phyloP scores from a whole-genome alignment of 2,329 filamentous ascomycete genomes.

The Pseudonectria buxi region DNA sequence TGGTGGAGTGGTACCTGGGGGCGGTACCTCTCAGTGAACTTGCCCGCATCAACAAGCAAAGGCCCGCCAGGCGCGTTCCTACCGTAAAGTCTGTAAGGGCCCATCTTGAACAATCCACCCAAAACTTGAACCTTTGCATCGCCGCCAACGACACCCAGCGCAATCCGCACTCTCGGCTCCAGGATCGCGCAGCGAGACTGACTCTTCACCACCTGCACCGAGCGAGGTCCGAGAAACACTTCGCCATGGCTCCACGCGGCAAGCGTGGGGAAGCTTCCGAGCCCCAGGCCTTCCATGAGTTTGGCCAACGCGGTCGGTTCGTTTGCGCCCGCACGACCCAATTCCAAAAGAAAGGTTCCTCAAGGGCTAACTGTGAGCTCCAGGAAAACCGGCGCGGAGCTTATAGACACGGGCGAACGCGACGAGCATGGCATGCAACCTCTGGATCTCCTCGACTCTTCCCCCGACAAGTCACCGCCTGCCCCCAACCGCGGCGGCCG shows the following conservation, averaged over 20 bases:
- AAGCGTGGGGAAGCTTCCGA: slow-evolving; percentile 24
- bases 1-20: too few relatives aligned
- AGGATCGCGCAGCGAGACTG: too few relatives aligned
- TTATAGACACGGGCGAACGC: slow-evolving; percentile 71
- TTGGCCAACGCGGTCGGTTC: slow-evolving; percentile 33
- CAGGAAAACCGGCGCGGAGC: slow-evolving; percentile 83
- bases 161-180: too few relatives aligned
- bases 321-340: slow-evolving; percentile 11
- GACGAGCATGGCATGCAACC: slow-evolving; percentile 92
- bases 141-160: background rate
- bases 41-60: too few relatives aligned
- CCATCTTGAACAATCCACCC: too few relatives aligned
- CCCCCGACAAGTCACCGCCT: slow-evolving; percentile 54
- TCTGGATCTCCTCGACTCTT: slow-evolving; percentile 82
- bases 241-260: slow-evolving; percentile 28
- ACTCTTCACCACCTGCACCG: too few relatives aligned
- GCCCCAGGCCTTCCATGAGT: slow-evolving; percentile 27
- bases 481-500: slow-evolving; percentile 19
- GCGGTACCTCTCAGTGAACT: too few relatives aligned
- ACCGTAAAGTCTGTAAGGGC: too few relatives aligned
- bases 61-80: too few relatives aligned
- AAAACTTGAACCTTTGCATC: too few relatives aligned
- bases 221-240: too few relatives aligned
- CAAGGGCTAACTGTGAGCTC: slow-evolving; percentile 4
- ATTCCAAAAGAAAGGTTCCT: background rate